phyloP scores from a whole-genome alignment of 305 asterid genomes.

The Solanum hybrid region DNA sequence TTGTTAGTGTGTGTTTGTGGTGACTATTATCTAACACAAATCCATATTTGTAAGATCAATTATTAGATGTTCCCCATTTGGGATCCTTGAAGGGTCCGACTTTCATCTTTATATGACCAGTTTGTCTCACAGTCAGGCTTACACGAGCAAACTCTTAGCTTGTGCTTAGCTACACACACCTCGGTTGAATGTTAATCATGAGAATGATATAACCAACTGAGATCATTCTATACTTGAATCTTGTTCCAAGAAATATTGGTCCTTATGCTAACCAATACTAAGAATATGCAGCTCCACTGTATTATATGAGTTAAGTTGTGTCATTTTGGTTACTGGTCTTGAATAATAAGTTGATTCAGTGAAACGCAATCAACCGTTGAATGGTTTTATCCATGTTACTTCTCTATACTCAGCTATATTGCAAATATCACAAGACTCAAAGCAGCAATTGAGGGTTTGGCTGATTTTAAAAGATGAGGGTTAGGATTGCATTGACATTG shows the following conservation, averaged over 20 bases:
- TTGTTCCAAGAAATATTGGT: not conserved
- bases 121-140: not conserved
- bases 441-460: not conserved
- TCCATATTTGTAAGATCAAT: too few species aligned
- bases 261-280: not conserved
- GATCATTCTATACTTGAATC: not conserved
- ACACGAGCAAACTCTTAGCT: not conserved
- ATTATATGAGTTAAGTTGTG: not conserved
- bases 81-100: not conserved
- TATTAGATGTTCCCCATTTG: not conserved
- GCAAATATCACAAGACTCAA: not conserved
- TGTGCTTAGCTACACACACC: not conserved
- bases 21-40: too few species aligned
- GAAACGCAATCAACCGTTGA: not conserved
- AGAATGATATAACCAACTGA: not conserved
- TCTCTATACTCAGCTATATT: not conserved
- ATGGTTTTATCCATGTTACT: not conserved
- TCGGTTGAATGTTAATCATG: not conserved
- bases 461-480: not conserved
- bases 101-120: not conserved
- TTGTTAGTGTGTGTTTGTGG: too few species aligned
- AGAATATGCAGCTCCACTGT: not conserved
- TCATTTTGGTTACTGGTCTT: not conserved
- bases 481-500: conserved; percentile 22
- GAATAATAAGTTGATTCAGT: not conserved